These are phyloP conservation scores for Magnolia officinalis DNA, from an alignment of 164 flowering plant species.

Conservation along the genomic window DNA sequence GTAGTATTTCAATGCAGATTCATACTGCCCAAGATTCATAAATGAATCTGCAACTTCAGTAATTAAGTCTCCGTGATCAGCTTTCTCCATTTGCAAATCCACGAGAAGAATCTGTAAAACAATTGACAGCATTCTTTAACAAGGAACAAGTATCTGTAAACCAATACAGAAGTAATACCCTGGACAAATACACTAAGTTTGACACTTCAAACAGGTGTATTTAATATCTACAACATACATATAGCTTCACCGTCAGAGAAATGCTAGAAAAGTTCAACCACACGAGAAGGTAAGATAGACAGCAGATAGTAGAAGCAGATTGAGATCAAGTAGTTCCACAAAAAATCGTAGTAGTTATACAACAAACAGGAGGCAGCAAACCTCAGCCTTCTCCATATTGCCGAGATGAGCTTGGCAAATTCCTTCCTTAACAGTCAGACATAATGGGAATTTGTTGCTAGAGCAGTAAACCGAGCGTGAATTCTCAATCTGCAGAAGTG, in stretches of 20 bases:
- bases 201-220: not conserved
- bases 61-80: conserved; percentile 29
- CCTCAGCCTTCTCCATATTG: conserved; percentile 75
- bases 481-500: conserved; percentile 61
- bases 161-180: not conserved
- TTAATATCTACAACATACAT: not conserved
- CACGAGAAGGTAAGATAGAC: not conserved
- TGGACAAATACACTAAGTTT: not conserved
- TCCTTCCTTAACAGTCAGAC: conserved; percentile 60
- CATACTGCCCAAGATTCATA: conserved; percentile 38
- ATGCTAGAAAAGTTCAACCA: conserved; percentile 3
- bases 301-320: not conserved
- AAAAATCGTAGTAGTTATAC: not conserved
- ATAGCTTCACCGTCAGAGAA: not conserved
- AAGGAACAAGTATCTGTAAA: not conserved
- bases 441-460: conserved; percentile 46
- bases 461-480: conserved; percentile 30
- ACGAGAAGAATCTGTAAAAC: conserved; percentile 38
- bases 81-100: conserved; percentile 29
- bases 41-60: conserved; percentile 49
- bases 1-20: conserved; percentile 58
- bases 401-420: conserved; percentile 68
- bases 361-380: conserved; percentile 9
- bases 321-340: not conserved
- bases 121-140: conserved; percentile 12